phyloP scores from a whole-genome alignment of 306 rosid species.

The Cucurbita argyrosperma region DNA sequence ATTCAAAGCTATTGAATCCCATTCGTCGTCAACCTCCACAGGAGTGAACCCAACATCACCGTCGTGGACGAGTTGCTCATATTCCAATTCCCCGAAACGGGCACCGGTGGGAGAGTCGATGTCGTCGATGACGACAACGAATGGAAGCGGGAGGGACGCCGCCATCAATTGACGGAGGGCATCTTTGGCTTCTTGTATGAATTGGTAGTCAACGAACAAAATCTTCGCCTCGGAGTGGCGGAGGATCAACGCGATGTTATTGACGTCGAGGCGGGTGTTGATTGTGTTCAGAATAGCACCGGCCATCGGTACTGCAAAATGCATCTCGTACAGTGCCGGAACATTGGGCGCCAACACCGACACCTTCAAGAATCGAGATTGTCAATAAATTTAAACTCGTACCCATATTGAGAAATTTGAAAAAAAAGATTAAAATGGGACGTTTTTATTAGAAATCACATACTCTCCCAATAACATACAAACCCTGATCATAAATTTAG shows the following conservation, averaged over 20 bases:
- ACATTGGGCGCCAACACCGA: slow-evolving; percentile 81
- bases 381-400: no score
- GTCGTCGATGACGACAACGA: slow-evolving; percentile 71
- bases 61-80: slow-evolving; percentile 38
- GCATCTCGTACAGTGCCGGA: slow-evolving; percentile 97
- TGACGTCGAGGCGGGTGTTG: slow-evolving; percentile 60
- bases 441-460: no score
- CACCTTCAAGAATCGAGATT: slow-evolving; percentile 21
- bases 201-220: slow-evolving; percentile 67
- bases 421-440: no score
- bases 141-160: slow-evolving; percentile 20
- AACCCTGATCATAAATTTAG: no score
- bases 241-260: slow-evolving; percentile 62
- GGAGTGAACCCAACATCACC: slow-evolving; percentile 29
- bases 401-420: no score
- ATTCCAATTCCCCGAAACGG: slow-evolving; percentile 58
- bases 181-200: slow-evolving; percentile 29
- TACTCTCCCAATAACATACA: no score
- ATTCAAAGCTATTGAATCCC: slow-evolving; percentile 62
- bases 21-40: slow-evolving; percentile 31
- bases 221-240: slow-evolving; percentile 60
- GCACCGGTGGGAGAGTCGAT: slow-evolving; percentile 49
- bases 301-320: slow-evolving; percentile 92
- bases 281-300: slow-evolving; percentile 71
- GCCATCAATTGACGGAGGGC: slow-evolving; percentile 34